Base-by-base conservation (phyloP, 2,329 filamentous ascomycete species). In the Scytalidium lignicola region DNA sequence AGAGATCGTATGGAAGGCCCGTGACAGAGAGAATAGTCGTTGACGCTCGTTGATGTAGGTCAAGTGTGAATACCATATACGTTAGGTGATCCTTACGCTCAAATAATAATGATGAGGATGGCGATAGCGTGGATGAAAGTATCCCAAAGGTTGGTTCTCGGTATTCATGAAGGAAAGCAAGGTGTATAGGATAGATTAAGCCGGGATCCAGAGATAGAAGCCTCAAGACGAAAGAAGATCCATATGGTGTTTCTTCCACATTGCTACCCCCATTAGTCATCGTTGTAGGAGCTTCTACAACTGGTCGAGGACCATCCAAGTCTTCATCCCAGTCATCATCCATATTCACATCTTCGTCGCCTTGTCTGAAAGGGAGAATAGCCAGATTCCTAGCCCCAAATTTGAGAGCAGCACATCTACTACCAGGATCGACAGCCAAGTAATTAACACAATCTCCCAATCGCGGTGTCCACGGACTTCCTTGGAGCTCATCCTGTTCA, bases 111-210 rank as follows among this genome's bases (percentile, higher is more conserved):
- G 88, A 85, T 48, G 78, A 76, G n/a, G 90, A 91, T 13, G 85
- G 82, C 29, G 84, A 76, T 55, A 82, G 74, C 46, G 83, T 84
- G 1, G 91, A 88, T 43, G 90, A 93, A 40, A 99, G 75, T 52
- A 99, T 91, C 49, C 92, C 93, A 71, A 99, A 96, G 0, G 93
- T 99, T 12, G 93, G 92, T 69, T 97, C 93, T 67, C 93, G 85
- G 69, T 99, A 99, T 72, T 97, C 92, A 76, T 97, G 82, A 56
- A 99, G 74, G 67, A 99, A 99, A 48, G 88, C 85, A 62, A 99
- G 81, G 65, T 96, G 89, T 62, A 96, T 83, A 44, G 92, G 90
- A 68, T 96, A 88, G 52, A 92, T 82, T 58, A 99, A 78, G 55
- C 80, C 83, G 54, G 91, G 88, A 67, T 97, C 92, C 69, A 99